These are phyloP conservation scores for Thuja plicata DNA, from an alignment of 83 land plant genomes.

Conservation along the genomic window DNA sequence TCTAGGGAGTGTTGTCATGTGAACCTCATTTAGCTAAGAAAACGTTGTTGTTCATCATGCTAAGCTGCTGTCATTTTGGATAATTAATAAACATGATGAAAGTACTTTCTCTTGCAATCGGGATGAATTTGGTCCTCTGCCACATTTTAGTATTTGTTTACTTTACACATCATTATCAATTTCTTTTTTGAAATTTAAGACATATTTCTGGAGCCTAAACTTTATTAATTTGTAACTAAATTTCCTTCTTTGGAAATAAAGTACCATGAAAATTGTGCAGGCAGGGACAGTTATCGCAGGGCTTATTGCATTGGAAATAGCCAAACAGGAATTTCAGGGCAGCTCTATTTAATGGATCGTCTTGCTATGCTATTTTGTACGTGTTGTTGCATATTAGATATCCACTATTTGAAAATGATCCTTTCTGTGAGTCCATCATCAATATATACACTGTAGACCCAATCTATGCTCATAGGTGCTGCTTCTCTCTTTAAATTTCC, in stretches of 20 bases:
- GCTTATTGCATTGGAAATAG: slow-evolving; percentile 74
- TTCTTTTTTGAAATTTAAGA: background rate
- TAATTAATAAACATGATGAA: background rate
- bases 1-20: background rate
- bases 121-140: background rate
- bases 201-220: background rate
- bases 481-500: too few species aligned
- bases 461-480: too few species aligned
- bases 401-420: too few species aligned
- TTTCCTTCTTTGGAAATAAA: background rate
- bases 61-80: background rate
- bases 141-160: background rate
- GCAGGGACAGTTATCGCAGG: slow-evolving; percentile 94
- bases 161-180: background rate
- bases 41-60: too few species aligned
- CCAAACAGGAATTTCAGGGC: slow-evolving; percentile 56
- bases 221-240: background rate
- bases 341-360: background rate
- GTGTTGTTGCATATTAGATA: too few species aligned
- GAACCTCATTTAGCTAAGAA: background rate
- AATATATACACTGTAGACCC: too few species aligned
- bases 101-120: background rate
- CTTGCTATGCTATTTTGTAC: background rate
- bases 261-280: slow-evolving; percentile 26
- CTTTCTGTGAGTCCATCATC: too few species aligned